Evolutionary conservation across 2,329 filamentous ascomycete species (phyloP), one percentile per base, ranked within the genome.

Genomic region (Ilyonectria mors-panacis): DNA sequence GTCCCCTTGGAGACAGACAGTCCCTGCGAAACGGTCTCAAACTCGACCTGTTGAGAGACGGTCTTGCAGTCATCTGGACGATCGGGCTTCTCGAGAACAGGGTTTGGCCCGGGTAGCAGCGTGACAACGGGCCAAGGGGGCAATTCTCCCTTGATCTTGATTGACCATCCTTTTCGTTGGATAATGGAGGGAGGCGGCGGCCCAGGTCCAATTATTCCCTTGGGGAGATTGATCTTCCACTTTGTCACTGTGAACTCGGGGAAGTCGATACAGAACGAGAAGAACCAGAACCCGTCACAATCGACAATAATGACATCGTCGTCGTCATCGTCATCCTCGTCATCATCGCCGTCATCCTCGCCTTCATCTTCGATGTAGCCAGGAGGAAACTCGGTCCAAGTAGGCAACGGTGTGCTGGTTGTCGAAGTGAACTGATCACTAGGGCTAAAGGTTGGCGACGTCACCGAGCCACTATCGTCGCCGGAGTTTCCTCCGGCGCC

Each of bases 91-190:
- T 33, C 12, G 30, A 33, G 30, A 12, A 33, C 30, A 33, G 30
- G 30, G 30, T 33, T 33, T 9, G 30, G 30, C 12, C 30, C 30
- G 19, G 55, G 55, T 21, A 39, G 55, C 3, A 58, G 39, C 2
- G 56, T 59, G 15, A 59, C 28, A 19, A 48, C 48, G 44, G 56
- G 56, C 56, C 56, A 59, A 19, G 56, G 42, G 2, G 56, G 56
- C 23, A 59, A 42, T 5, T 59, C 30, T 6, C 56, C 56, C 44
- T 59, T 47, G 44, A 37, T 35, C 17, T 48, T 47, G 15, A 59
- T 21, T n/a, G 42, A 48, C 42, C 42, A 48, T 10, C 42, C 42
- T 21, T 58, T 37, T 6, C 12, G 37, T 13, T 15, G 3, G 17
- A 60, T 17, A 13, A 53, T 53, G 9, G 21, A 30, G 23, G 47